phyloP scores from a whole-genome alignment of 352 stramenopile genomes.

The Pythium dissotocum region DNA sequence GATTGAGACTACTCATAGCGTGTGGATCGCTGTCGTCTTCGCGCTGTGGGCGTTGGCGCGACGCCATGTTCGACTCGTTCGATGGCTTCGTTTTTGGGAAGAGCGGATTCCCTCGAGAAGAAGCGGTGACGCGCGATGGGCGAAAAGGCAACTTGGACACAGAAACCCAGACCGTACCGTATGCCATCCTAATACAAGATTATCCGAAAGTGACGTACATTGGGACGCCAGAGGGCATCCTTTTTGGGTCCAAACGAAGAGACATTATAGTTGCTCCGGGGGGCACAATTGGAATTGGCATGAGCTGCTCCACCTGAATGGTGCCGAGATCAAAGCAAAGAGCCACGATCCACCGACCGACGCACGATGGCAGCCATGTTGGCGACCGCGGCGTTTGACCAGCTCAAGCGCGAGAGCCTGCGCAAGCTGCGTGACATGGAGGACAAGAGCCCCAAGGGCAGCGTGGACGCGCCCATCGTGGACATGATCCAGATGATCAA shows the following conservation, averaged over 20 bases:
- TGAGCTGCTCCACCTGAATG: conserved; percentile 1
- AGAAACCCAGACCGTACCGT: conserved; percentile 23
- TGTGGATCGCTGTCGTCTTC: conserved; percentile 7
- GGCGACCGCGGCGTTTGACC: conserved; percentile 50
- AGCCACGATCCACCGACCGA: conserved; percentile 4
- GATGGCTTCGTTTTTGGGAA: conserved; percentile 3
- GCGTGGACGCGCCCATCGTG: conserved; percentile 87
- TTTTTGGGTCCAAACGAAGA: not conserved
- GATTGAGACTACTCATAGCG: not conserved
- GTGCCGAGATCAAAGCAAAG: conserved; percentile 1
- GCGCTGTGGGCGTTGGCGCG: conserved; percentile 4
- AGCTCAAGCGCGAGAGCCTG: conserved; percentile 86
- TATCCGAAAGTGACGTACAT: not conserved
- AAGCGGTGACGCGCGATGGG: conserved; percentile 20
- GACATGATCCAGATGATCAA: conserved; percentile 90
- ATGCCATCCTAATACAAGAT: not conserved
- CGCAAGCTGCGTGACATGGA: conserved; percentile 79
- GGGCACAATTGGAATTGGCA: conserved; percentile 5
- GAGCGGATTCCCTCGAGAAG: not conserved
- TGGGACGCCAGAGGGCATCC: not conserved
- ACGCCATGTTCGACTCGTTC: conserved; percentile 9
- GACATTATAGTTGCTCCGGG: not conserved
- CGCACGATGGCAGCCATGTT: conserved; percentile 13
- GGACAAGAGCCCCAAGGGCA: conserved; percentile 92
- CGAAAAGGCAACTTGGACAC: conserved; percentile 25